Conservation (phyloP, 768 basidiomycete species). For the Pholiota microspora region DNA sequence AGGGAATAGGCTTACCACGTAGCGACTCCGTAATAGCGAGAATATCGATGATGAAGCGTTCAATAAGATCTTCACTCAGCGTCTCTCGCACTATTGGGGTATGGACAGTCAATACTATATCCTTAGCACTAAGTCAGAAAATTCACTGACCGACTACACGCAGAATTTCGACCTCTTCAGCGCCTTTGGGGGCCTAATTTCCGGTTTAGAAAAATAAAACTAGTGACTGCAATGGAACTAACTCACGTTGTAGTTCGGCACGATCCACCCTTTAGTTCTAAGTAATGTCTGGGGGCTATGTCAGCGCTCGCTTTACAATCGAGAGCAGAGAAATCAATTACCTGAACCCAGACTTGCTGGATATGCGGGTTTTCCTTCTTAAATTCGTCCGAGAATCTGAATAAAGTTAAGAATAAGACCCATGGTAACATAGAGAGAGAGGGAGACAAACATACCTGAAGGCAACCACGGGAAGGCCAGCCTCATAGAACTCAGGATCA, state of each 20-base stretch:
- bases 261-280: constrained; percentile 57
- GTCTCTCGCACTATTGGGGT: constrained; percentile 46
- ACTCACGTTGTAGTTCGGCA: constrained; percentile 53
- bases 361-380: constrained; percentile 49
- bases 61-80: constrained; percentile 49
- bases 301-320: constrained; percentile 9
- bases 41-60: constrained; percentile 50
- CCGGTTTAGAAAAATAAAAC: too few relatives aligned
- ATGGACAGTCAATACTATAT: constrained; percentile 18
- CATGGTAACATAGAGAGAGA: not conserved
- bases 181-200: constrained; percentile 50
- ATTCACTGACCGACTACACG: constrained; percentile 47
- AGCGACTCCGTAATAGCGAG: constrained; percentile 46
- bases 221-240: not conserved
- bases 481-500: constrained; percentile 45
- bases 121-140: too few relatives aligned
- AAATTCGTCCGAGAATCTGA: constrained; percentile 49
- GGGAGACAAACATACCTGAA: constrained; percentile 44
- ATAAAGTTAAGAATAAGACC: not conserved
- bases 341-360: constrained; percentile 52
- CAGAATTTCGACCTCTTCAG: constrained; percentile 53
- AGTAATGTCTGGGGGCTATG: constrained; percentile 33
- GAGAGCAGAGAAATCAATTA: constrained; percentile 9
- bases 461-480: constrained; percentile 60
- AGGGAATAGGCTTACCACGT: constrained; percentile 31